Evolutionary conservation across 495 filamentous ascomycete species (phyloP), one percentile per base, ranked within the genome.

Genomic region (Penicillium coprophilum): DNA sequence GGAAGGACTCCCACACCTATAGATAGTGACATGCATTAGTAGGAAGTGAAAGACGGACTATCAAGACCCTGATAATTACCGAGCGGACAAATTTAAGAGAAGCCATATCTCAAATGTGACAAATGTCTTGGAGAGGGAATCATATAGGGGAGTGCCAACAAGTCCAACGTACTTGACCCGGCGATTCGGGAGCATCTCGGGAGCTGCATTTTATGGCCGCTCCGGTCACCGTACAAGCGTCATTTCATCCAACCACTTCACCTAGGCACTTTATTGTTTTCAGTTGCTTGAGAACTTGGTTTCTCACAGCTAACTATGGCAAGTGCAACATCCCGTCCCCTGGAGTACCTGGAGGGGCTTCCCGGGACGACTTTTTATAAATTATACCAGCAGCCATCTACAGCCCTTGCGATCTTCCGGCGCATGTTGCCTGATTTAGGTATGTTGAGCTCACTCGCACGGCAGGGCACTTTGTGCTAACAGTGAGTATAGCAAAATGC

Each of bases 371-470:
- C 87, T 21, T 96, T 96, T 70, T 80, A 81, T 60, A 86, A 87
- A 72, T 80, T 98, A 9, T 98, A 98, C 80, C 88, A 91, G 76
- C 92, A 96, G 79, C 94, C 94, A 12, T 96, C 92, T 8, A 96
- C 95, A 5, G 87, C 91, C 27, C 85, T 98, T 40, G 95, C 94
- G 49, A 92, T 98, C 61, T 97, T 97, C 72, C 85, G 95, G 60
- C 91, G 94, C 74, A 96, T 97, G 92, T 82, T 97, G 53, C 89
- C 95, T 57, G 89, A 92, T 56, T 73, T 96, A 50, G 91, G 91
- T 93, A 81, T 63, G 78, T 66, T 43, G 49, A 61, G 62, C 59
- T 62, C 34, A 34, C 63, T 44, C 19, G 46, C n/a, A 46, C 32
- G 19, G 49, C 30, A 45, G 39, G 31, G 17, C 53, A 28, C 20